Evolutionary conservation across 202 grass and related monocot genomes (phyloP).

Genomic region (Carex sylvatica): DNA sequence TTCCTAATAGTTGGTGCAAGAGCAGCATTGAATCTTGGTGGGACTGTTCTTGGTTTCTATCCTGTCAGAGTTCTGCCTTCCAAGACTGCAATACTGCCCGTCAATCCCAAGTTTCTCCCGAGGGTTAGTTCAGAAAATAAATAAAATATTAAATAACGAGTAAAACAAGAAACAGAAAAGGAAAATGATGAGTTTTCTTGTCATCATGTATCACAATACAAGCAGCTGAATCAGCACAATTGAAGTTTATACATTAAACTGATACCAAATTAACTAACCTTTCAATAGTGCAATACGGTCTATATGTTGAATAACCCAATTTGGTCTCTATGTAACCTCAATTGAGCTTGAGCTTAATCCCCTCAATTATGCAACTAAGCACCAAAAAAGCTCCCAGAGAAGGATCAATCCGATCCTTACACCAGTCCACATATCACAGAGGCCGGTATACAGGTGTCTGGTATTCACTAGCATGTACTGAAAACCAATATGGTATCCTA

Average conservation of each 20-base stretch:
- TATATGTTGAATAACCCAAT: background rate
- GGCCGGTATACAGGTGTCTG: background rate
- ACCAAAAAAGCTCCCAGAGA: background rate
- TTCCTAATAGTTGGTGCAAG: slow-evolving; percentile 54
- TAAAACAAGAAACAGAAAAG: background rate
- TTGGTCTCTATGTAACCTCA: background rate
- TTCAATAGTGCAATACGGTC: background rate
- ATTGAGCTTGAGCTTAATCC: background rate
- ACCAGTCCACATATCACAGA: background rate
- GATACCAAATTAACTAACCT: background rate
- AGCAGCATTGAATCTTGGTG: slow-evolving; percentile 68
- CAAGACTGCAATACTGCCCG: slow-evolving; percentile 93
- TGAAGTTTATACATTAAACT: background rate
- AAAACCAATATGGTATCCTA: background rate
- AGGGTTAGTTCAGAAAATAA: slow-evolving; percentile 37
- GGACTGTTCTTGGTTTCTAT: slow-evolving; percentile 85
- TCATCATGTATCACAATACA: background rate
- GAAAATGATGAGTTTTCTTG: background rate
- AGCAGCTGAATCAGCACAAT: background rate
- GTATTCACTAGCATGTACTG: background rate
- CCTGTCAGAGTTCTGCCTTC: slow-evolving; percentile 93
- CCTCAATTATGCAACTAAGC: background rate
- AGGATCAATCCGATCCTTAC: background rate
- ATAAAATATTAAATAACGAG: background rate
- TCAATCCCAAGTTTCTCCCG: slow-evolving; percentile 97